Percentiles rank a stretch among this genome's conserved stretches.
Evolutionary conservation across 306 rosid genomes (phyloP).

Genomic region (Glycine tomentella): DNA sequence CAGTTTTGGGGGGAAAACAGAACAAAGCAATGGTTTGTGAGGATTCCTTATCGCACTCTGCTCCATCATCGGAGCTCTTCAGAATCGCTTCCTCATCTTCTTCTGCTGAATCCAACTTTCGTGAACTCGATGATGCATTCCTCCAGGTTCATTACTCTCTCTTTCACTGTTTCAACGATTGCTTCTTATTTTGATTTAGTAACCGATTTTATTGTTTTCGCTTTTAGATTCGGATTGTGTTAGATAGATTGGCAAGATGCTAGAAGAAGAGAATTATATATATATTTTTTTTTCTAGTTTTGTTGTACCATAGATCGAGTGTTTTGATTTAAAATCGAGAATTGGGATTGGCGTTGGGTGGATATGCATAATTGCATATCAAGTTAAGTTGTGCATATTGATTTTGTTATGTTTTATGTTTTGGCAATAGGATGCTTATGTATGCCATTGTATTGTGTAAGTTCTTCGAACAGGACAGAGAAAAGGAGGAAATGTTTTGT

Average conservation of each 20-base stretch:
- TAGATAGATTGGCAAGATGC: too few species aligned
- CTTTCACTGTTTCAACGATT: neutral
- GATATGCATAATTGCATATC: neutral
- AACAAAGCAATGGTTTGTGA: conserved; percentile 47
- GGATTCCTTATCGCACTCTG: conserved; percentile 40
- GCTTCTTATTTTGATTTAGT: neutral
- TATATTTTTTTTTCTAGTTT: neutral
- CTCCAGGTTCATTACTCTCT: conserved; percentile 56
- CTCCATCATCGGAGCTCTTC: conserved; percentile 30
- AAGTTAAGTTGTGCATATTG: too few species aligned
- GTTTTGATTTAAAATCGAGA: neutral
- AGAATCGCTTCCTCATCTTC: neutral
- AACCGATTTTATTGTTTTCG: neutral
- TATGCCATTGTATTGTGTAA: neutral
- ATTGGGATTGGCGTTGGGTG: neutral
- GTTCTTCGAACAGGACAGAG: neutral
- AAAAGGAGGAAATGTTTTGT: too few species aligned
- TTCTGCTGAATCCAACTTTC: conserved; percentile 55
- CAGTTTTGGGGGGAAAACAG: neutral
- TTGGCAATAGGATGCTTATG: neutral
- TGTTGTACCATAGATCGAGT: neutral
- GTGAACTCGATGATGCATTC: conserved; percentile 65
- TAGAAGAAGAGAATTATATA: too few species aligned
- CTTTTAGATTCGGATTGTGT: too few species aligned
- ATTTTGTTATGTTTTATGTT: neutral